A percentile compares a stretch with the other conserved stretches of the same genome.
These are phyloP conservation scores for Rhodotorula graminis DNA, from an alignment of 768 basidiomycete genomes.

Conservation along the genomic window DNA sequence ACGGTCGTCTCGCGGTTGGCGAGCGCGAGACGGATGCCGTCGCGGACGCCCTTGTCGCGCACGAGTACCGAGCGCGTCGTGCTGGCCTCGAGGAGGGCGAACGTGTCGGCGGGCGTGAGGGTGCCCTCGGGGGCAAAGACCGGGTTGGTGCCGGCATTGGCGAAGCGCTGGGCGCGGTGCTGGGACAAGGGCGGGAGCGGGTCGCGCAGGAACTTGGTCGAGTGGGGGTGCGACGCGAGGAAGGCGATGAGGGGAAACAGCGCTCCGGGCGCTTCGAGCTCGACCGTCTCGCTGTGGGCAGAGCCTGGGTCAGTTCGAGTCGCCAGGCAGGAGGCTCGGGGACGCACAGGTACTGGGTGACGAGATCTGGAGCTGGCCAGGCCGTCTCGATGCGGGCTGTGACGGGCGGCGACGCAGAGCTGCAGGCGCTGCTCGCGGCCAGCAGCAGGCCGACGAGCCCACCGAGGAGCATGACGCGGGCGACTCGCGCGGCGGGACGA, in stretches of 20 bases:
- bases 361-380: constrained; percentile 61
- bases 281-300: constrained; percentile 66
- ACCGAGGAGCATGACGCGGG: neutral
- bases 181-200: neutral
- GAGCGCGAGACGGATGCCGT: constrained; percentile 57
- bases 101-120: constrained; percentile 43
- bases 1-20: constrained; percentile 52
- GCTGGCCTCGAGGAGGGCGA: constrained; percentile 49
- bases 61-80: constrained; percentile 1
- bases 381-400: constrained; percentile 49
- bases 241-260: constrained; percentile 74
- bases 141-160: constrained; percentile 47
- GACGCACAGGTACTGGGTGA: constrained; percentile 64
- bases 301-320: neutral
- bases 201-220: neutral
- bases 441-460: neutral
- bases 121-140: constrained; percentile 38
- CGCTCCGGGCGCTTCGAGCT: constrained; percentile 63
- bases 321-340: neutral
- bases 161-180: constrained; percentile 20
- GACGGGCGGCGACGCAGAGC: constrained; percentile 11
- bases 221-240: constrained; percentile 52
- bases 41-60: constrained; percentile 26
- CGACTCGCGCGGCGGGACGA: no score
- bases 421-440: neutral